Conservation (phyloP, 176 grass and related monocot species). For the Phoenix roebelenii region DNA sequence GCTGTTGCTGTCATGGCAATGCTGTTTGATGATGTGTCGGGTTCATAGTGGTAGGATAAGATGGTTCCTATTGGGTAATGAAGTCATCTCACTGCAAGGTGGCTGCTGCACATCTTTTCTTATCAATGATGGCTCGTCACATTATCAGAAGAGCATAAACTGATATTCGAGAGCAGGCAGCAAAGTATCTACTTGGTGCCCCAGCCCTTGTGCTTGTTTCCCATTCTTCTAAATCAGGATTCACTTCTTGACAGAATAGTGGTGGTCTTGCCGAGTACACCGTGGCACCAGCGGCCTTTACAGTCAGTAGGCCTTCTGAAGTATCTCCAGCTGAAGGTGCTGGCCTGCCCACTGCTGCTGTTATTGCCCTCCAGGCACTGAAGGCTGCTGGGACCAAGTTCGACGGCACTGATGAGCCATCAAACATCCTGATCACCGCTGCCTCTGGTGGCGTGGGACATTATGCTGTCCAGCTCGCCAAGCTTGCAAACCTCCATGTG, state of each 20-base stretch:
- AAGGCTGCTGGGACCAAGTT: slow-evolving; percentile 40
- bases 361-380: slow-evolving; percentile 55
- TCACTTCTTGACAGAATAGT: slow-evolving; percentile 24
- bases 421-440: slow-evolving; percentile 63
- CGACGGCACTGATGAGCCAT: slow-evolving; percentile 20
- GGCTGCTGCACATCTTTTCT: too few relatives aligned
- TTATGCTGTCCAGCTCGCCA: slow-evolving; percentile 71
- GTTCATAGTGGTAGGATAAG: too few relatives aligned
- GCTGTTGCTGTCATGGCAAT: too few relatives aligned
- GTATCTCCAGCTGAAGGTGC: slow-evolving; percentile 48
- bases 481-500: slow-evolving; percentile 47
- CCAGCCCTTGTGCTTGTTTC: too few relatives aligned
- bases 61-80: too few relatives aligned
- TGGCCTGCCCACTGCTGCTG: slow-evolving; percentile 35
- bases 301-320: slow-evolving; percentile 42
- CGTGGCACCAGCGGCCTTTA: slow-evolving; percentile 27
- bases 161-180: too few relatives aligned
- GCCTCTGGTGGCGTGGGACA: slow-evolving; percentile 80
- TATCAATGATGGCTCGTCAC: too few relatives aligned
- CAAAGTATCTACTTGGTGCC: too few relatives aligned
- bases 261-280: slow-evolving; percentile 59
- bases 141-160: too few relatives aligned
- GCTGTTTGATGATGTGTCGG: too few relatives aligned
- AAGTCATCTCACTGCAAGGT: too few relatives aligned
- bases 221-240: too few relatives aligned